Evolutionary conservation across 1,284 basidiomycete genomes (phyloP).

Genomic region (Fereydounia khargensis): DNA sequence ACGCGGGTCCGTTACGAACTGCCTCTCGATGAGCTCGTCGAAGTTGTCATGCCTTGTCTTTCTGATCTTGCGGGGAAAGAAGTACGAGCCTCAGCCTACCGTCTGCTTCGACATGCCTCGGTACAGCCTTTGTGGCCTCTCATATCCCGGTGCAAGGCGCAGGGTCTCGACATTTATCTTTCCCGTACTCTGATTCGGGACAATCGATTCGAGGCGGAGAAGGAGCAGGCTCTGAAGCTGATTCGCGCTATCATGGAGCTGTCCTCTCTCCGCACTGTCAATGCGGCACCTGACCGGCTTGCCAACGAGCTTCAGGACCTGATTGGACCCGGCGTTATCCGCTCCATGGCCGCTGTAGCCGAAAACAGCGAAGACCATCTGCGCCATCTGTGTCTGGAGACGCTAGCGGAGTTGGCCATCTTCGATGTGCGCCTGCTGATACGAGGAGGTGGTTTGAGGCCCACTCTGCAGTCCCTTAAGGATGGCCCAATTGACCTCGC

Average conservation of each 20-base stretch:
- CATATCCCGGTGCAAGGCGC: slow-evolving; percentile 64
- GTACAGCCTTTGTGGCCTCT: slow-evolving; percentile 62
- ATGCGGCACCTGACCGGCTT: slow-evolving; percentile 58
- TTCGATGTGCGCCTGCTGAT: slow-evolving; percentile 82
- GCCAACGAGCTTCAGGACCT: slow-evolving; percentile 49
- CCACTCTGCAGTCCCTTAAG: slow-evolving; percentile 78
- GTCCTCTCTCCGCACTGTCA: slow-evolving; percentile 16
- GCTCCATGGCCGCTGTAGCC: slow-evolving; percentile 85
- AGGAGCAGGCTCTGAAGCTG: slow-evolving; percentile 90
- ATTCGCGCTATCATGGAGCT: slow-evolving; percentile 75
- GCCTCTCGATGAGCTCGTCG: slow-evolving; percentile 69
- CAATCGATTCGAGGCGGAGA: slow-evolving; percentile 77
- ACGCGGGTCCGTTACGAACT: slow-evolving; percentile 75
- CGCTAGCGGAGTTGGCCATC: slow-evolving; percentile 82
- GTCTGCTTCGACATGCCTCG: slow-evolving; percentile 77
- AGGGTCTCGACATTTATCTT: slow-evolving; percentile 80
- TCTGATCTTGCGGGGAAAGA: slow-evolving; percentile 72
- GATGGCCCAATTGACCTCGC: slow-evolving; percentile 84
- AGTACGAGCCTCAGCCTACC: slow-evolving; percentile 78
- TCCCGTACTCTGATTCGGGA: slow-evolving; percentile 80
- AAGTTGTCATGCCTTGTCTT: slow-evolving; percentile 71
- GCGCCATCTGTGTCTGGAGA: slow-evolving; percentile 78
- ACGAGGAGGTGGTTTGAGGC: slow-evolving; percentile 78
- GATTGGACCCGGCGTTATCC: slow-evolving; percentile 57
- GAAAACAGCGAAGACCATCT: slow-evolving; percentile 91